Evolutionary conservation across 1,139 yeast genomes (phyloP).

Genomic region (Protomyces inouyei): DNA sequence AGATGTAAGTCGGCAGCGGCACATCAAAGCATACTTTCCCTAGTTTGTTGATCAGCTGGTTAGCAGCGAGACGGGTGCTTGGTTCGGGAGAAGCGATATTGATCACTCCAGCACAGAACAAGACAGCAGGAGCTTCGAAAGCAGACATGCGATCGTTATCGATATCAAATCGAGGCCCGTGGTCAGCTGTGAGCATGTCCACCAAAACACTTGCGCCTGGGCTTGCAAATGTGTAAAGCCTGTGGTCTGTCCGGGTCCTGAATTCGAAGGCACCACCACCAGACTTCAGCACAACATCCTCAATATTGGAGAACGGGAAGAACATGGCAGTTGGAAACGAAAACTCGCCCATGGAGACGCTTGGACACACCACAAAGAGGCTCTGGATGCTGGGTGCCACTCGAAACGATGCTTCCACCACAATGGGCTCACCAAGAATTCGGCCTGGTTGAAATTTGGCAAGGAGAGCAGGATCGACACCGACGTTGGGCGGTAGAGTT

Average conservation of each 20-base stretch:
- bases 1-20: not conserved
- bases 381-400: not conserved
- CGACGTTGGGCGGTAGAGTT: not conserved
- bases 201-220: not conserved
- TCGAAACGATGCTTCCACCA: not conserved
- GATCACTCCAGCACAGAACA: not conserved
- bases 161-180: not conserved
- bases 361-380: not conserved
- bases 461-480: not conserved
- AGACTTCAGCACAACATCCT: not conserved
- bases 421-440: not conserved
- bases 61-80: not conserved
- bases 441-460: not conserved
- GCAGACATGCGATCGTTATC: not conserved
- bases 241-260: not conserved
- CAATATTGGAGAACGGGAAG: not conserved
- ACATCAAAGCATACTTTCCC: not conserved
- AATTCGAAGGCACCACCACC: not conserved
- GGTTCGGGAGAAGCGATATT: not conserved
- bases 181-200: not conserved
- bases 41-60: not conserved
- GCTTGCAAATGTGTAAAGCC: not conserved
- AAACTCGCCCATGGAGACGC: not conserved
- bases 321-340: not conserved
- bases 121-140: not conserved